These are phyloP conservation scores for Persicaria tinctoria DNA, from an alignment of 148 eudicot genomes.

Conservation along the genomic window DNA sequence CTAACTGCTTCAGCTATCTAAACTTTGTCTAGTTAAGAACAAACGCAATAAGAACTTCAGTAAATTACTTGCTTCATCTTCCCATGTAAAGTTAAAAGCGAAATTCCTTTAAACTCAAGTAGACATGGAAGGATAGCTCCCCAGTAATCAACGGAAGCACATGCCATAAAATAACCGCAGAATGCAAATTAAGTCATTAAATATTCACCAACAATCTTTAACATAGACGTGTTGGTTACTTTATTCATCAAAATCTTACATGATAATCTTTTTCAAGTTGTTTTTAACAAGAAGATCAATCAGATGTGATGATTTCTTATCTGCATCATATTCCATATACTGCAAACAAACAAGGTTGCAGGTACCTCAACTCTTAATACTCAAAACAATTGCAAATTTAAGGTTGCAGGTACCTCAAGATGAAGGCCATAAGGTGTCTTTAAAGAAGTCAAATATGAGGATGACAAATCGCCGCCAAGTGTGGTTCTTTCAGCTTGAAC, in stretches of 20 bases:
- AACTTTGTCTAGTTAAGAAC: not conserved
- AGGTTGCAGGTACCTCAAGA: conserved; percentile 43
- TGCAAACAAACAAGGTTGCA: conserved; percentile 18
- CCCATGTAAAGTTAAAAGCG: conserved; percentile 76
- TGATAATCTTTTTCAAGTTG: conserved; percentile 62
- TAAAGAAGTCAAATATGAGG: conserved; percentile 37
- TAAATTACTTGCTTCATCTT: conserved; percentile 81
- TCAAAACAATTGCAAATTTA: conserved; percentile 9
- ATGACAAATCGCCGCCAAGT: conserved; percentile 30
- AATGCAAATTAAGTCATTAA: conserved; percentile 5
- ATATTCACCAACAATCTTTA: not conserved
- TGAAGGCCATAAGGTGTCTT: conserved; percentile 83
- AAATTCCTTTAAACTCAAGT: conserved; percentile 45
- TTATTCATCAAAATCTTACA: conserved; percentile 39
- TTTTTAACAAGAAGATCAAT: conserved; percentile 68
- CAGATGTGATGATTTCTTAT: conserved; percentile 69
- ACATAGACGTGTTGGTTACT: not conserved
- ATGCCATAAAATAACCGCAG: conserved; percentile 85
- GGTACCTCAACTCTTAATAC: not conserved
- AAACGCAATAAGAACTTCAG: not conserved
- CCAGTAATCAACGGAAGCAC: conserved; percentile 99
- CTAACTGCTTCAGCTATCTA: not conserved
- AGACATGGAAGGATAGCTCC: conserved; percentile 75
- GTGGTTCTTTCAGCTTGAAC: conserved; percentile 72
- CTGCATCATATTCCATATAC: conserved; percentile 85